A percentile compares a stretch with the other conserved stretches of the same genome.
Evolutionary conservation across 371 early-diverging fungal genomes (phyloP).

Genomic region (Nematocida displodere): DNA sequence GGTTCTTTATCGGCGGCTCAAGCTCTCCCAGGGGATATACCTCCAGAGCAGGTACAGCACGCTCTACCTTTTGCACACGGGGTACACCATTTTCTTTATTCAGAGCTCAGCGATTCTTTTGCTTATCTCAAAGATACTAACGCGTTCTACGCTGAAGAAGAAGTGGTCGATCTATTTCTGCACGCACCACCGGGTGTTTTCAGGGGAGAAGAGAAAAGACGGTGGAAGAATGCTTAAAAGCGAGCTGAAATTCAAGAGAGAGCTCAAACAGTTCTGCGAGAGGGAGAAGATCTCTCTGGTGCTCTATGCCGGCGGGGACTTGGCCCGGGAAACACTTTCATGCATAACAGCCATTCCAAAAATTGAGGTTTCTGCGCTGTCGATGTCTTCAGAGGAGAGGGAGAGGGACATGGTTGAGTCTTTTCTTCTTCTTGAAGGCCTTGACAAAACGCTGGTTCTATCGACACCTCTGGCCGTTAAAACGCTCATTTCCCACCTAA

Average conservation of each 20-base stretch:
- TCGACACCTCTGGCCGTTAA: neutral
- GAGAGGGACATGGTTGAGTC: neutral
- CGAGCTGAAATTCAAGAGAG: neutral
- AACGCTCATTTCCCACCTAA: neutral
- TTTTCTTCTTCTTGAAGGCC: slow-evolving; percentile 7
- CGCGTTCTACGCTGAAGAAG: slow-evolving; percentile 15
- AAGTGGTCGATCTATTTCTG: slow-evolving; percentile 24
- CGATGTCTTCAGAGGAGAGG: neutral
- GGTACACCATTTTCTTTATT: slow-evolving; percentile 23
- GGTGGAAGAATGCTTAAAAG: neutral
- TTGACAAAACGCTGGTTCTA: slow-evolving; percentile 14
- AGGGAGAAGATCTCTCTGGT: slow-evolving; percentile 6
- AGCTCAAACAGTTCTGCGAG: slow-evolving; percentile 4
- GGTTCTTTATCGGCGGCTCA: neutral
- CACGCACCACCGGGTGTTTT: neutral
- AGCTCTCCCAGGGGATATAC: slow-evolving; percentile 13
- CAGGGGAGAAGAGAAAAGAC: neutral
- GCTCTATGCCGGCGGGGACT: neutral
- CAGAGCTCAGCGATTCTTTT: neutral
- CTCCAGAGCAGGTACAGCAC: slow-evolving; percentile 24
- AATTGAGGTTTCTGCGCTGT: neutral
- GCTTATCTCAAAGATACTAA: neutral
- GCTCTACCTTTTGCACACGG: slow-evolving; percentile 20
- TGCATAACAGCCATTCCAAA: neutral
- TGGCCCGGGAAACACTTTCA: neutral